Conservation (phyloP, 1,284 basidiomycete species). For the Mycena citricolor region DNA sequence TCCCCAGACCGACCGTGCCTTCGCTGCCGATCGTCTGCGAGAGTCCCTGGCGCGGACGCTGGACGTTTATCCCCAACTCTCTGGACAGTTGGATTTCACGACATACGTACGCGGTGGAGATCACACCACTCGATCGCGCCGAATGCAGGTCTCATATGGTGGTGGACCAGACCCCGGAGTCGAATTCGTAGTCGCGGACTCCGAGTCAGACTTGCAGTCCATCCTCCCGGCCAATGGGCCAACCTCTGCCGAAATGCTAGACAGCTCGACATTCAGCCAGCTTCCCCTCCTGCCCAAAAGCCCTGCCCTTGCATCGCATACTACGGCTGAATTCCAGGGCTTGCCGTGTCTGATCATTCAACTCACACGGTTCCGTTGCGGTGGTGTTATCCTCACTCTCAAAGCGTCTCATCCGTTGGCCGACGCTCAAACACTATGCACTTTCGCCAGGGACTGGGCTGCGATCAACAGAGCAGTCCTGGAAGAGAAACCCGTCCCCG, state of each 20-base stretch:
- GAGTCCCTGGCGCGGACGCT: constrained; percentile 26
- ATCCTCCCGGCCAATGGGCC: constrained; percentile 27
- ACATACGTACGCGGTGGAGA: constrained; percentile 26
- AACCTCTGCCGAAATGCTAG: constrained; percentile 15
- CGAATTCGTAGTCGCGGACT: constrained; percentile 32
- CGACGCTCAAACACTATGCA: constrained; percentile 38
- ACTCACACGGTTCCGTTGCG: constrained; percentile 35
- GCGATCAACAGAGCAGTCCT: constrained; percentile 28
- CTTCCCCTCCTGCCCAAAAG: constrained; percentile 25
- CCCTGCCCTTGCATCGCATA: constrained; percentile 30
- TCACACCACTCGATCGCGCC: constrained; percentile 37
- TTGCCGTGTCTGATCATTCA: constrained; percentile 36
- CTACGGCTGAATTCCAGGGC: constrained; percentile 25
- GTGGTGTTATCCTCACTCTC: constrained; percentile 31
- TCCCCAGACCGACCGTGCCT: background rate
- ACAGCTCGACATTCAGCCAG: constrained; percentile 15
- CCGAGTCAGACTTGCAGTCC: constrained; percentile 4
- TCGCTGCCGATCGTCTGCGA: background rate
- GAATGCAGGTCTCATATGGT: constrained; percentile 36
- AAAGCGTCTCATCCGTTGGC: constrained; percentile 39
- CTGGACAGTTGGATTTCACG: constrained; percentile 36
- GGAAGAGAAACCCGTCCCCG: constrained; percentile 15
- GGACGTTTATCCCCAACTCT: constrained; percentile 39
- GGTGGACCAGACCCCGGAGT: constrained; percentile 37
- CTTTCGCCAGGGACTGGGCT: constrained; percentile 42